Evolutionary conservation across 371 early-diverging fungal species (phyloP).

Genomic region (Rhizomucor miehei): DNA sequence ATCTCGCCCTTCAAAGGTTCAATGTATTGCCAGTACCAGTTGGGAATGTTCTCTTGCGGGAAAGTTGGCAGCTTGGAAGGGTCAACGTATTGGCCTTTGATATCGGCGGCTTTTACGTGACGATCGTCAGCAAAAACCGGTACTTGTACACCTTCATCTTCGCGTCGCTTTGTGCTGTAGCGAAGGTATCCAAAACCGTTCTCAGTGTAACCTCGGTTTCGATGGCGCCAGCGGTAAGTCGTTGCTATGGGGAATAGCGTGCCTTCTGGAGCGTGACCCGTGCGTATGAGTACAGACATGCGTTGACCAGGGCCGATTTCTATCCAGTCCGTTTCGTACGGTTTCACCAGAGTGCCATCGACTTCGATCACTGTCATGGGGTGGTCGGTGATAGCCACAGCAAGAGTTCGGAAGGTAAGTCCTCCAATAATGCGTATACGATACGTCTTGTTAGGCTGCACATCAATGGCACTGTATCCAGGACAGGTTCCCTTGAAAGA

Average conservation of each 20-base stretch:
- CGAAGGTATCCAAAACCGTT: constrained; percentile 17
- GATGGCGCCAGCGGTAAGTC: constrained; percentile 18
- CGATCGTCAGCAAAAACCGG: constrained; percentile 3
- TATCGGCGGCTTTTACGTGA: not conserved
- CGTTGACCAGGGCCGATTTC: constrained; percentile 40
- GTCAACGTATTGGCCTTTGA: not conserved
- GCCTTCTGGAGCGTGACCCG: constrained; percentile 11
- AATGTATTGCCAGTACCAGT: constrained; percentile 21
- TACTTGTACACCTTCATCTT: not conserved
- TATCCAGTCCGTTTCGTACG: constrained; percentile 20
- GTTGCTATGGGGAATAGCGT: constrained; percentile 24
- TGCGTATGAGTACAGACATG: constrained; percentile 28
- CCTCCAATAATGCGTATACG: constrained; percentile 35
- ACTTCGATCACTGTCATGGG: constrained; percentile 34
- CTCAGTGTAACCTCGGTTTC: constrained; percentile 9
- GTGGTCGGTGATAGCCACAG: constrained; percentile 25
- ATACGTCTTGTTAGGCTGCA: constrained; percentile 27
- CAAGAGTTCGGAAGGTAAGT: constrained; percentile 28
- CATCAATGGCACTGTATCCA: constrained; percentile 24
- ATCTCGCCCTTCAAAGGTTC: constrained; percentile 4
- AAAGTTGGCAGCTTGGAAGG: constrained; percentile 8
- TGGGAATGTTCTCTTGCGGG: constrained; percentile 11
- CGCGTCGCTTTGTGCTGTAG: not conserved
- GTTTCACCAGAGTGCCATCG: constrained; percentile 31
- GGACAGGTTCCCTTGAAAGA: constrained; percentile 7